Base-by-base conservation (phyloP, 1,284 basidiomycete genomes). In the Trametes hirsuta region DNA sequence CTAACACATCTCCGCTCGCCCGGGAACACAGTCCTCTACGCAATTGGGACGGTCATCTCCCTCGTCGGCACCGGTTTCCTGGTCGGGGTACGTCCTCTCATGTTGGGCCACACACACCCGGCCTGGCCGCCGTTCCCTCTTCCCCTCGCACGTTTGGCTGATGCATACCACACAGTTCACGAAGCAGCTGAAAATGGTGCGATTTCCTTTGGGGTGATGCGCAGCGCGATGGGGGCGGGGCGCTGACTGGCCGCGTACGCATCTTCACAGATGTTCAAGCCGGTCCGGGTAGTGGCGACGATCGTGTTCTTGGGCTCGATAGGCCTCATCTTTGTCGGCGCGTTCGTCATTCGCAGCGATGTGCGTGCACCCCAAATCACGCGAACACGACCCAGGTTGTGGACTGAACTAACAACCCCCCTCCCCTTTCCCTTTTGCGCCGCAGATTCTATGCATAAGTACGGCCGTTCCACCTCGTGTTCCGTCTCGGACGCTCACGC, bases 1-100 rank as follows among this genome's bases (percentile, higher is more conserved):
- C 21, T 21, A 5, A 44, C 37, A 58, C 21, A 39, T 24, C 11
- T 40, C 12, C 40, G 44, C 11, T 24, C 46, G 44, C 11, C 24
- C 46, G n/a, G 34, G 12, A 42, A 12, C 24, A 18, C 72, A 93
- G 90, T 91, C 12, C 80, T 98, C 44, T 98, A 95, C 78, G 85
- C 82, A 34, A 64, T 97, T 44, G 96, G 95, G 35, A 91, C 93
- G 53, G 75, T 97, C 61, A 75, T 97, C 58, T 90, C 91, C 10
- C 84, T 98, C 53, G 75, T 92, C 60, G 95, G 94, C 25, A 96
- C 94, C 0, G 95, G 94, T 1, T 97, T 96, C 79, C 77, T 97
- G 69, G 86, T 96, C 67, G 93, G 90, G 58, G 92, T 93, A 72
- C 67, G 85, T 78, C 34, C 30, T 5, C 5, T 5, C 30, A 8